phyloP scores from a whole-genome alignment of 331 rosid genomes.

The Cydonia oblonga region DNA sequence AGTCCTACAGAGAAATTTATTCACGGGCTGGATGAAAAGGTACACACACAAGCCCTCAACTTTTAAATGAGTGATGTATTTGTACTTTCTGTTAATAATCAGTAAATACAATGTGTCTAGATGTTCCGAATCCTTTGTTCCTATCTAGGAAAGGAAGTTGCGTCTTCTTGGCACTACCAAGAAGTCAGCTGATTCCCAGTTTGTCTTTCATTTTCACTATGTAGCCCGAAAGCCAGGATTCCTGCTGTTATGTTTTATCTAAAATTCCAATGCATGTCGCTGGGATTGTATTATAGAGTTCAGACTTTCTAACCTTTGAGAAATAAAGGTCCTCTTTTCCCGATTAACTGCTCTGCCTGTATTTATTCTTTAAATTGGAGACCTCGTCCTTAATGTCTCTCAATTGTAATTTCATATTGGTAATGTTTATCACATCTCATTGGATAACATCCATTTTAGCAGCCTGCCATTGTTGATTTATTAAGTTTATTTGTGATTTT shows the following conservation, averaged over 20 bases:
- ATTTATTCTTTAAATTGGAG: background rate
- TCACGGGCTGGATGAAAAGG: conserved; percentile 93
- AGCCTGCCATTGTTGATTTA: background rate
- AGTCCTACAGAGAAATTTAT: conserved; percentile 67
- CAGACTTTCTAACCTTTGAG: background rate
- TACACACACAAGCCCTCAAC: conserved; percentile 15
- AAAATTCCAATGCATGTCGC: background rate
- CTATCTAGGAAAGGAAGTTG: background rate
- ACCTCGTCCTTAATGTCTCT: background rate
- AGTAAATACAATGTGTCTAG: background rate
- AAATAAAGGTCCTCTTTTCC: background rate
- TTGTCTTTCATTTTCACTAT: background rate
- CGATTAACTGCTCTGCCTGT: background rate
- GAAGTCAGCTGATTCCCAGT: background rate
- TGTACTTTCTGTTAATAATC: background rate
- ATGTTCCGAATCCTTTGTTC: background rate
- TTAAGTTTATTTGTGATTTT: background rate
- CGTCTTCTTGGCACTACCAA: background rate
- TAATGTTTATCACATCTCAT: background rate
- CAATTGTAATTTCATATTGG: background rate
- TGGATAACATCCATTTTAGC: background rate
- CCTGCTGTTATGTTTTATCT: background rate
- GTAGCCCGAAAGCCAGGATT: background rate
- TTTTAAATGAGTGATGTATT: background rate
- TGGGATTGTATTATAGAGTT: background rate